Conservation (phyloP, 78 protist species). For the Isochrysis galbana region DNA sequence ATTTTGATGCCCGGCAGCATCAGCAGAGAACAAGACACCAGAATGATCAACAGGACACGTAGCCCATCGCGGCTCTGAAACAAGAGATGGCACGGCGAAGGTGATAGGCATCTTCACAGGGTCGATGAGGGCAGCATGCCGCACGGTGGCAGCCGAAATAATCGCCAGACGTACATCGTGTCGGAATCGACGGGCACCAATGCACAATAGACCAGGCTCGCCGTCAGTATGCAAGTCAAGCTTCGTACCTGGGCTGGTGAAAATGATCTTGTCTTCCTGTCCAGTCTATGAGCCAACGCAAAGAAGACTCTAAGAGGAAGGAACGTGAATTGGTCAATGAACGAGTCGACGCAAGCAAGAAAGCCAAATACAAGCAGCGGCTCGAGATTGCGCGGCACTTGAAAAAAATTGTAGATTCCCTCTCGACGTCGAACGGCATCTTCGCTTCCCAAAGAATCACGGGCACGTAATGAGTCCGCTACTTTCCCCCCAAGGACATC, state of each 20-base stretch:
- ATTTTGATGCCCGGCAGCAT: neutral
- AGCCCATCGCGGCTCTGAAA: neutral
- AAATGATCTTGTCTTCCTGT: neutral
- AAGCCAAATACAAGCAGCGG: constrained; percentile 17
- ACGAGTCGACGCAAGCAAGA: constrained; percentile 17
- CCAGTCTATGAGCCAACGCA: neutral
- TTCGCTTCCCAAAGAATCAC: neutral
- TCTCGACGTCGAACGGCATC: neutral
- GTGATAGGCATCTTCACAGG: too few species aligned
- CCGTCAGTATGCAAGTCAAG: too few species aligned
- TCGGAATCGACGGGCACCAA: too few species aligned
- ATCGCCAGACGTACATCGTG: too few species aligned
- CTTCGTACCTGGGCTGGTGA: neutral
- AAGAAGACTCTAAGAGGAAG: neutral
- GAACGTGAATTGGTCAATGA: neutral
- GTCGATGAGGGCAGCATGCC: too few species aligned
- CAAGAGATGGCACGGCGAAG: too few species aligned
- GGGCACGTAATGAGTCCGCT: too few species aligned
- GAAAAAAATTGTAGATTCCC: neutral
- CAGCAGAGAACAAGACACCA: neutral
- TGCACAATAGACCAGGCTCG: too few species aligned
- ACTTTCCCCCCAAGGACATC: neutral
- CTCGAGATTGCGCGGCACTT: neutral
- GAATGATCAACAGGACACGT: neutral
- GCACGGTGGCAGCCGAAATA: too few species aligned